Evolutionary conservation across 2,329 filamentous ascomycete genomes (phyloP), one percentile per base, ranked within the genome.

Genomic region (Hymenoscyphus albidus): DNA sequence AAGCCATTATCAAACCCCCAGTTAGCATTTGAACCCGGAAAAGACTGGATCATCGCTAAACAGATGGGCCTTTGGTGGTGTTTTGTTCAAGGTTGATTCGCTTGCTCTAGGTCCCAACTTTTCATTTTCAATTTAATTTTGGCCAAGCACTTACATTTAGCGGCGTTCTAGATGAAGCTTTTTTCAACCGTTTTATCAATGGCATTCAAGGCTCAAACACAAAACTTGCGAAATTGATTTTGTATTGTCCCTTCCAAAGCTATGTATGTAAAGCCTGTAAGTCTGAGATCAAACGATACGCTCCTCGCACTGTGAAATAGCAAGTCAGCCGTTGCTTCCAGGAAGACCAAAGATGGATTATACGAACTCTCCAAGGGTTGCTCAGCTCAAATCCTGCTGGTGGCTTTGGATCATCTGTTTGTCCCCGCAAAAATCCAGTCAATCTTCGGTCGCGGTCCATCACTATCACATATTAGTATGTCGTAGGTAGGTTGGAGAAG

Each of bases 391-490:
- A 79, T 61, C 77, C 77, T 18, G 69, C 55, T 12, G 77, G 77
- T 58, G 77, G 77, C 18, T 67, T 67, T 56, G 76, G 68, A 55
- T 72, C 73, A 64, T 78, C 77, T 40, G 73, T 75, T 68, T 79
- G 77, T 59, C 77, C 77, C 68, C 77, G 74, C 65, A 77, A 67
- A 40, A 61, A 73, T 62, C 77, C 77, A 14, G 77, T 79, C 69
- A 79, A 73, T 65, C 77, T 76, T 60, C 76, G 69, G 64, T 79
- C 77, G 54, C 77, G 75, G 64, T 78, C 76, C 77, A 79, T 78
- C 77, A 79, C 77, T 79, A 55, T 39, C 40, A 44, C 18, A 10
- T 56, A 65, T 74, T 61, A 73, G 69, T 55, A 42, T 39, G 10
- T 16, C 31, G 48, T 9, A 35, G 22, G 55, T 13, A 18, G 16